phyloP scores from a whole-genome alignment of 2,329 filamentous ascomycete species.

The Monilinia vaccinii-corymbosi region DNA sequence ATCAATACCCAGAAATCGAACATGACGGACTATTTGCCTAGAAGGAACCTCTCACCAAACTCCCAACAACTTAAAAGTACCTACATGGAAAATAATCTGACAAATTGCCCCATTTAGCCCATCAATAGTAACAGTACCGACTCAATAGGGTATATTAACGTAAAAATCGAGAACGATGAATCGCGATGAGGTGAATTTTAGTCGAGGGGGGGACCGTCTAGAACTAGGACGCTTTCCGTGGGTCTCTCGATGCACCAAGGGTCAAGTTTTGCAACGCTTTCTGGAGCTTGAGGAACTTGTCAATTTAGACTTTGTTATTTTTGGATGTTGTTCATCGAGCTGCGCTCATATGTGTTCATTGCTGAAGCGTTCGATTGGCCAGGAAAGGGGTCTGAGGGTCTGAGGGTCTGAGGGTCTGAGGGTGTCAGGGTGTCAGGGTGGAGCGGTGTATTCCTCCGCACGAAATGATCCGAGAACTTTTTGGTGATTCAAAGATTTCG shows the following conservation, averaged over 20 bases:
- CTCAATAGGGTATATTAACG: neutral
- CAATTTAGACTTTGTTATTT: neutral
- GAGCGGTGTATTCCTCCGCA: neutral
- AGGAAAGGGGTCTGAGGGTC: neutral
- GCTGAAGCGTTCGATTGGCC: neutral
- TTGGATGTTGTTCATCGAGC: neutral
- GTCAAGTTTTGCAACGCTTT: neutral
- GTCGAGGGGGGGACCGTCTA: neutral
- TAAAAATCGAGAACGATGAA: too few species aligned
- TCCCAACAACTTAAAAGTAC: neutral
- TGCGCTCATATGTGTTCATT: neutral
- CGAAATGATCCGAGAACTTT: neutral
- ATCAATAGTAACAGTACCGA: too few species aligned
- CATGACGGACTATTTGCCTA: neutral
- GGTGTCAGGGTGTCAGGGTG: too few species aligned
- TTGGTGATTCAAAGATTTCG: neutral
- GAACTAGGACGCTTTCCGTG: neutral
- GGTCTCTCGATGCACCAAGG: neutral
- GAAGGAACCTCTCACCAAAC: neutral
- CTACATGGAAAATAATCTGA: neutral
- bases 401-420: too few species aligned
- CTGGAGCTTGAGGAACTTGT: neutral
- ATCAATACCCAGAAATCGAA: neutral
- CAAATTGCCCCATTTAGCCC: too few species aligned
- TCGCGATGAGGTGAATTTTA: neutral